Conservation (phyloP, 2,329 filamentous ascomycete species). For the Fusarium euwallaceae region DNA sequence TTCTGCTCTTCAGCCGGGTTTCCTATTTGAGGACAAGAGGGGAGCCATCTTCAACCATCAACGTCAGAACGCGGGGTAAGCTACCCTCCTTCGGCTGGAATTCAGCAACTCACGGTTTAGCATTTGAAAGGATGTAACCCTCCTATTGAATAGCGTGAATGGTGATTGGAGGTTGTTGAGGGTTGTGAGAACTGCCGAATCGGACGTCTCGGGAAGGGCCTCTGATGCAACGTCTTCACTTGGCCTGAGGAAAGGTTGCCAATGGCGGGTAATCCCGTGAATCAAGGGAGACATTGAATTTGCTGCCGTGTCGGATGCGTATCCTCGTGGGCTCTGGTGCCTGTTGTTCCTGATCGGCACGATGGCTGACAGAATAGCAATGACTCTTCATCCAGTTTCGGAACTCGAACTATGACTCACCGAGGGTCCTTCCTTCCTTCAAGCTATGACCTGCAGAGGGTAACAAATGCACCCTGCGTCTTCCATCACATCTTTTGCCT, state of each 20-base stretch:
- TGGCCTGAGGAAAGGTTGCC: not conserved
- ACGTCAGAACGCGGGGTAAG: slow-evolving; percentile 42
- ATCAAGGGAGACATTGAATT: not conserved
- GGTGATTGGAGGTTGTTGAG: not conserved
- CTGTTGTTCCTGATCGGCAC: not conserved
- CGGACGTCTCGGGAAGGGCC: not conserved
- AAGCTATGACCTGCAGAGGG: too few species aligned
- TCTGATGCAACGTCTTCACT: not conserved
- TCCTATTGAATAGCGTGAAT: not conserved
- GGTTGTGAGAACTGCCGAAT: not conserved
- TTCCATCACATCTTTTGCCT: too few species aligned
- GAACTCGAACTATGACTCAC: not conserved
- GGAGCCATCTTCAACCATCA: slow-evolving; percentile 18
- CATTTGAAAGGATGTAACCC: not conserved
- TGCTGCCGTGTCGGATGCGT: not conserved
- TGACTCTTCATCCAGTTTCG: not conserved
- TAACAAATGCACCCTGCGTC: too few species aligned
- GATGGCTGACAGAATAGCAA: not conserved
- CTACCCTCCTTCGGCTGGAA: not conserved
- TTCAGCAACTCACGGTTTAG: slow-evolving; percentile 1
- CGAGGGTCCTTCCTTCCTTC: too few species aligned
- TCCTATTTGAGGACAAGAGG: slow-evolving; percentile 23
- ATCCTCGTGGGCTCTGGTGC: not conserved
- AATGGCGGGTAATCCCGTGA: not conserved
- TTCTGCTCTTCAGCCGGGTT: not conserved